These are phyloP conservation scores for Aspergillus sclerotiicarbonarius DNA, from an alignment of 495 filamentous ascomycete species.

Conservation along the genomic window DNA sequence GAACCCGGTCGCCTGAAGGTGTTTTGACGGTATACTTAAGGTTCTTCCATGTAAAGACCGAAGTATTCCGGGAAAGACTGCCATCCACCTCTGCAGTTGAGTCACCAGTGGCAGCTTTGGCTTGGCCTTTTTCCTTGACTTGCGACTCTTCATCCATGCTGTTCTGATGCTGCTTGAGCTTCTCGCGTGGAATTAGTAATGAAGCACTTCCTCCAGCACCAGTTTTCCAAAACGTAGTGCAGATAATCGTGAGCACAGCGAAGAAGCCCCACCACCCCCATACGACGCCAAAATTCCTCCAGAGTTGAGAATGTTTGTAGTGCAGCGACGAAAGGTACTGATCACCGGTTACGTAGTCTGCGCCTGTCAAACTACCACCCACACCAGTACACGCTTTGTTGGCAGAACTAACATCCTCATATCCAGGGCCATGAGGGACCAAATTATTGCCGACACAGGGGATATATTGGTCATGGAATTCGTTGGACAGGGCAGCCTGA, in stretches of 20 bases:
- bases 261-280: slow-evolving; percentile 47
- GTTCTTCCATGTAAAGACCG: slow-evolving; percentile 61
- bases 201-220: slow-evolving; percentile 30
- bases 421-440: slow-evolving; percentile 35
- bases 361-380: slow-evolving; percentile 43
- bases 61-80: slow-evolving; percentile 46
- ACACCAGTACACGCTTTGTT: slow-evolving; percentile 55
- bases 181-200: slow-evolving; percentile 43
- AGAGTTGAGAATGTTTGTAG: slow-evolving; percentile 46
- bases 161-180: slow-evolving; percentile 18
- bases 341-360: slow-evolving; percentile 41
- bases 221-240: slow-evolving; percentile 37
- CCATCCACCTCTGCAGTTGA: slow-evolving; percentile 15
- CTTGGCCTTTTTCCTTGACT: slow-evolving; percentile 19
- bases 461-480: slow-evolving; percentile 51
- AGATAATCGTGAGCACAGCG: slow-evolving; percentile 34
- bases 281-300: slow-evolving; percentile 48
- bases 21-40: slow-evolving; percentile 52
- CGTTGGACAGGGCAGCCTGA: slow-evolving; percentile 60
- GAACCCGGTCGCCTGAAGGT: slow-evolving; percentile 36
- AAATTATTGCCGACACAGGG: slow-evolving; percentile 47
- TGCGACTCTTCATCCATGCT: slow-evolving; percentile 34
- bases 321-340: slow-evolving; percentile 49
- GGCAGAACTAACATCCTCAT: slow-evolving; percentile 20
- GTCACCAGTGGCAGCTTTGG: neutral